Conservation (phyloP, 1,139 yeast species). For the Diutina catenulata region DNA sequence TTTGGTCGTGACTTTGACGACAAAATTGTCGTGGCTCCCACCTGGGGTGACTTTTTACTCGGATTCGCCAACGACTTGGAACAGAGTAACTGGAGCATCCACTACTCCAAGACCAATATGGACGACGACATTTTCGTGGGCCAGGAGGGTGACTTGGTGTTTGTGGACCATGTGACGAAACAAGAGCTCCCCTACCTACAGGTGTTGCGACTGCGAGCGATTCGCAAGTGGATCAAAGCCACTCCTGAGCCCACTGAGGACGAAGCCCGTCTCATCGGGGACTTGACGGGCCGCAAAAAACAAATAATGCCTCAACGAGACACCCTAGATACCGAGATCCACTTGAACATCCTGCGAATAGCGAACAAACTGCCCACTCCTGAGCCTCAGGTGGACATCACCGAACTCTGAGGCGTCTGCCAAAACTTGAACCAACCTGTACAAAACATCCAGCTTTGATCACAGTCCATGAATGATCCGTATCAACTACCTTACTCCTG, state of each 20-base stretch:
- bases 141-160: constrained; percentile 61
- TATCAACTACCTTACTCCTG: no score
- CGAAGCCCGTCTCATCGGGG: constrained; percentile 11
- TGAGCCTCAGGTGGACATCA: not conserved
- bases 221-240: constrained; percentile 20
- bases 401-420: no score
- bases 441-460: no score
- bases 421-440: no score
- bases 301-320: constrained; percentile 15
- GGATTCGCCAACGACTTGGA: constrained; percentile 39
- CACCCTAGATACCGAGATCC: constrained; percentile 14
- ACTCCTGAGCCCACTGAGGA: not conserved
- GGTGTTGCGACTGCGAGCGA: constrained; percentile 34
- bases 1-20: constrained; percentile 59
- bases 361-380: constrained; percentile 12
- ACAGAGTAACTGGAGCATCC: not conserved
- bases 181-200: constrained; percentile 50
- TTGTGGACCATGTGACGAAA: constrained; percentile 34
- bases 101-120: not conserved
- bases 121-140: constrained; percentile 34
- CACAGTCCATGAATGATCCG: no score
- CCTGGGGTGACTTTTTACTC: constrained; percentile 43
- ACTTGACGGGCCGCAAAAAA: constrained; percentile 9
- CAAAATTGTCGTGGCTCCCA: constrained; percentile 44
- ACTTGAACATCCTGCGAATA: constrained; percentile 19